phyloP scores from a whole-genome alignment of 1,284 basidiomycete genomes.

The Trametes sp. region DNA sequence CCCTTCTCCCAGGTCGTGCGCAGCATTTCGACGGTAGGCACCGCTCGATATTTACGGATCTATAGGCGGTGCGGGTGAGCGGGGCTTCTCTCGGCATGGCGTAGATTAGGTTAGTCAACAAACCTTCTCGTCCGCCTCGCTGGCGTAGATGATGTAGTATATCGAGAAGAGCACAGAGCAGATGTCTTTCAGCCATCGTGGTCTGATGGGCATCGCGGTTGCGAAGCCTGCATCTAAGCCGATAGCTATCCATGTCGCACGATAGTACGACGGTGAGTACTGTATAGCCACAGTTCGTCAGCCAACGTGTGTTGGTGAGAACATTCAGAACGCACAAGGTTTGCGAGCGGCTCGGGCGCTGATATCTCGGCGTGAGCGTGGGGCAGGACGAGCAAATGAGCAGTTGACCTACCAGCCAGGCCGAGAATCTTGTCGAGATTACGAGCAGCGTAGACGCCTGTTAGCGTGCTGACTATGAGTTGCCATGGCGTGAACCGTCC shows the following conservation, averaged over 20 bases:
- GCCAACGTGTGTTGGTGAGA: background rate
- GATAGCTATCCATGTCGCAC: constrained; percentile 95
- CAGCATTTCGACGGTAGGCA: constrained; percentile 96
- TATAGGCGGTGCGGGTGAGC: constrained; percentile 43
- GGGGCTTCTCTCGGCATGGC: background rate
- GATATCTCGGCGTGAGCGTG: constrained; percentile 19
- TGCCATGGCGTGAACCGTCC: constrained; percentile 95
- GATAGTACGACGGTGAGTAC: constrained; percentile 94
- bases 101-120: background rate
- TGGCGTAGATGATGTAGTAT: constrained; percentile 95
- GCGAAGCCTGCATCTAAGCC: constrained; percentile 98
- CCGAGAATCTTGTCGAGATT: constrained; percentile 91
- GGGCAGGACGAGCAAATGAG: background rate
- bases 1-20: constrained; percentile 97
- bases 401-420: constrained; percentile 68
- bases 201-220: constrained; percentile 92
- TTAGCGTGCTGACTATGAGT: constrained; percentile 86
- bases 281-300: constrained; percentile 41
- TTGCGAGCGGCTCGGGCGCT: constrained; percentile 95
- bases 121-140: constrained; percentile 95
- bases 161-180: constrained; percentile 84
- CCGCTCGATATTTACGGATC: constrained; percentile 90
- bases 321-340: constrained; percentile 65
- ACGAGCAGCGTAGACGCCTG: constrained; percentile 83
- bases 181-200: constrained; percentile 91